Conservation (phyloP, 2,329 filamentous ascomycete genomes). For the Aspergillus tanneri region DNA sequence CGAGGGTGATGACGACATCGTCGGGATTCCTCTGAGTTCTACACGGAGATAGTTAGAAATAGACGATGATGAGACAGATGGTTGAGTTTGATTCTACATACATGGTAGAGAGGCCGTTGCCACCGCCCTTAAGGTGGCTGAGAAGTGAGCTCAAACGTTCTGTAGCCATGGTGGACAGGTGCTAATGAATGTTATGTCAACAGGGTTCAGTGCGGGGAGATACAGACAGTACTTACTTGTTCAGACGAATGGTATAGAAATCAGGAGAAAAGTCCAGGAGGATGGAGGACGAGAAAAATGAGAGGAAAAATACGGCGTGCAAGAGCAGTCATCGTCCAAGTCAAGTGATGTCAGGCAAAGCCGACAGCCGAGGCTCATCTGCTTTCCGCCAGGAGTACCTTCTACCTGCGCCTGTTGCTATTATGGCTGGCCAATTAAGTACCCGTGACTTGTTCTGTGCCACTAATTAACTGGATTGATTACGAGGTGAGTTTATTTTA, state of each 20-base stretch:
- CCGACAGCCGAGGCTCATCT: slow-evolving; percentile 16
- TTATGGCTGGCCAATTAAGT: not conserved
- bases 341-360: not conserved
- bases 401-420: not conserved
- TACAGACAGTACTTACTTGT: too few species aligned
- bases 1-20: slow-evolving; percentile 94
- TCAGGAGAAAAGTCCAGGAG: not conserved
- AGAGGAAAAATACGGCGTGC: slow-evolving; percentile 2
- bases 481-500: too few species aligned
- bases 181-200: not conserved
- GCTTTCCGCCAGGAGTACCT: not conserved
- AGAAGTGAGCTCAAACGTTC: slow-evolving; percentile 86
- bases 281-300: not conserved
- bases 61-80: slow-evolving; percentile 3
- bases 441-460: slow-evolving; percentile 2
- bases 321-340: not conserved
- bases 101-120: slow-evolving; percentile 72
- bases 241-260: not conserved
- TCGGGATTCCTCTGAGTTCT: slow-evolving; percentile 92
- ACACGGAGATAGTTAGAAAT: slow-evolving; percentile 13
- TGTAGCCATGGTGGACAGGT: slow-evolving; percentile 62
- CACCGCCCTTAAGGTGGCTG: slow-evolving; percentile 70
- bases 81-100: slow-evolving; percentile 51
- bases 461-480: too few species aligned
- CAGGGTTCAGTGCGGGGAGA: not conserved